Conservation (phyloP, 2,329 filamentous ascomycete genomes). For the Trichoderma sp. region DNA sequence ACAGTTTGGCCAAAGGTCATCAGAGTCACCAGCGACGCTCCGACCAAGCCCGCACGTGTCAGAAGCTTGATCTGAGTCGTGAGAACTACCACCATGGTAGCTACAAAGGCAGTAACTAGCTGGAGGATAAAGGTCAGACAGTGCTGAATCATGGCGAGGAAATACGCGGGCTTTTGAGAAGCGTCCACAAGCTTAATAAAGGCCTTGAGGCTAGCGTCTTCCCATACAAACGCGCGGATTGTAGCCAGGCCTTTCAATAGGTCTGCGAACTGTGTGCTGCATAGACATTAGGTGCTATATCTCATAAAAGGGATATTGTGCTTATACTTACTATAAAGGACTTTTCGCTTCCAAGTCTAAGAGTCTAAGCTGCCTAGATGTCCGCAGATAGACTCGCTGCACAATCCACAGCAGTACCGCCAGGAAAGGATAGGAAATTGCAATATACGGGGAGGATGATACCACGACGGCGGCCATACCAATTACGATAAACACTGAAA, state of each 20-base stretch:
- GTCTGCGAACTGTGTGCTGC: constrained; percentile 17
- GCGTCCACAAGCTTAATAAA: constrained; percentile 34
- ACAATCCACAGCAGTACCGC: background rate
- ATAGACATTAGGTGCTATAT: background rate
- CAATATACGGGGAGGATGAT: constrained; percentile 20
- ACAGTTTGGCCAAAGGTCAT: constrained; percentile 16
- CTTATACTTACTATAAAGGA: constrained; percentile 31
- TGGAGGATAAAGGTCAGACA: constrained; percentile 36
- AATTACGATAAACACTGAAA: constrained; percentile 30
- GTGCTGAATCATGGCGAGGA: constrained; percentile 44
- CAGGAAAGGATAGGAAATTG: background rate
- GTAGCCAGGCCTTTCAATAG: constrained; percentile 14
- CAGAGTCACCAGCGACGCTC: constrained; percentile 4
- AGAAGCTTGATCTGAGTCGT: background rate
- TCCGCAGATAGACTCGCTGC: constrained; percentile 40
- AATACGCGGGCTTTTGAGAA: constrained; percentile 30
- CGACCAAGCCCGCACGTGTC: background rate
- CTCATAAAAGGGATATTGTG: no score
- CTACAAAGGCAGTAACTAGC: constrained; percentile 8
- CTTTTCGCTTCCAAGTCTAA: constrained; percentile 54
- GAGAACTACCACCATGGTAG: constrained; percentile 10
- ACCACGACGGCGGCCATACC: constrained; percentile 49
- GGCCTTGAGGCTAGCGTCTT: background rate
- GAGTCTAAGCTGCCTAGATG: constrained; percentile 53
- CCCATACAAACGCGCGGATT: constrained; percentile 21